Base-by-base conservation (phyloP, 352 stramenopile species). In the Globisporangium nunn region DNA sequence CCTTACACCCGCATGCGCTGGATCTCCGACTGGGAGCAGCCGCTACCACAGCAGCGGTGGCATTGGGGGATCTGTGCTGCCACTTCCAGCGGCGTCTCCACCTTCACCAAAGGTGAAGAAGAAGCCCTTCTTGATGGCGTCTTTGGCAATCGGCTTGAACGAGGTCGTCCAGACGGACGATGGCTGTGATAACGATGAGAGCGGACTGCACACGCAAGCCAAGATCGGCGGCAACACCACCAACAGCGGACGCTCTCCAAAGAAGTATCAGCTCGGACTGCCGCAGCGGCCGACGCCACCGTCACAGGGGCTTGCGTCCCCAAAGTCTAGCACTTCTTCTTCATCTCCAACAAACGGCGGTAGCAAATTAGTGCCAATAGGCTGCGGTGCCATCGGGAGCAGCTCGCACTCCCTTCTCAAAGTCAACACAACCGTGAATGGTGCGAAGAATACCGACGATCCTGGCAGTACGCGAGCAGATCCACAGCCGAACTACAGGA, bases 61-160 rank as follows among this genome's bases (percentile, higher is more conserved):
- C 1, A 37, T 37, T 7, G 33, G 33, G 33, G 29, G 30, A 40
- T 40, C 35, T 1, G 35, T 14, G 6, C 12, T 56, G 6, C 39
- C 49, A 6, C 56, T 62, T 6, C 56, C 56, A 8, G 41, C 39
- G 17, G 28, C 55, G 5, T 60, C 55, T 18, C 3, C 54, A 0
- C 35, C 47, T 3, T 56, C 40, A 5, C 40, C 30, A 6, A 40
- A 61, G 30, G 1, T 14, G 11, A 61, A 51, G 40, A 62, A 62
- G 39, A 62, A 62, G 48, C 10, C 49, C 29, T 56, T 62, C 30
- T 15, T 62, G 37, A 56, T 56, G 48, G 56, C 29, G 39, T 61
- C 56, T 2, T 50, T 56, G n/a, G 56, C 56, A 3, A 56, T 47
- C 49, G 56, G 40, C 11, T 37, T 56, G 40, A 56, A 62, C 40